Evolutionary conservation across 1,284 basidiomycete species (phyloP).

Genomic region (Vanrija sp.): DNA sequence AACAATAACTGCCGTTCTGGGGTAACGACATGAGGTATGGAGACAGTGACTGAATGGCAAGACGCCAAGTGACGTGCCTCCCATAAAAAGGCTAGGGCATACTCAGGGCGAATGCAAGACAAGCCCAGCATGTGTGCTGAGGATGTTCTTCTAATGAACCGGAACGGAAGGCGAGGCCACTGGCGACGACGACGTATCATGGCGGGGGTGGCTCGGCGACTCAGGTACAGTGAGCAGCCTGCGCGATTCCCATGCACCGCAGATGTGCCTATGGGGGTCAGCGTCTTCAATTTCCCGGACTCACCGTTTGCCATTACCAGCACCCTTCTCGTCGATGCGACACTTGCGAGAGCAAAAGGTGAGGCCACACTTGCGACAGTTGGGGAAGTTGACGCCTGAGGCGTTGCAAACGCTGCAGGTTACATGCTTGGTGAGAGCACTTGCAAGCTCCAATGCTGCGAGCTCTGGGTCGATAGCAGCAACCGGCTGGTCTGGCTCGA

Average conservation of each 20-base stretch:
- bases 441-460: constrained; percentile 36
- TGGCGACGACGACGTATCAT: too few relatives aligned
- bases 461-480: constrained; percentile 37
- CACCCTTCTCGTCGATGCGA: constrained; percentile 33
- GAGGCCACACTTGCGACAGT: constrained; percentile 43
- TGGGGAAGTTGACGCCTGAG: constrained; percentile 43
- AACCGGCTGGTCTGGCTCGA: constrained; percentile 26
- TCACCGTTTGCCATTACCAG: constrained; percentile 41
- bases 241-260: constrained; percentile 33
- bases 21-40: too few relatives aligned
- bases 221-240: constrained; percentile 8
- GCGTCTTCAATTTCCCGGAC: not conserved
- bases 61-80: too few relatives aligned
- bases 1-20: too few relatives aligned
- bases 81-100: too few relatives aligned
- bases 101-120: too few relatives aligned
- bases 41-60: too few relatives aligned
- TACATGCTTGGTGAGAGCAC: constrained; percentile 39
- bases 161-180: too few relatives aligned
- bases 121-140: too few relatives aligned
- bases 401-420: constrained; percentile 37
- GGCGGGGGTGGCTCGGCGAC: not conserved
- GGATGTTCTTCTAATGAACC: too few relatives aligned
- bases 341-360: constrained; percentile 42
- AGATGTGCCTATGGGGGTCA: constrained; percentile 26